Evolutionary conservation across 345 rosid species (phyloP).

Genomic region (Salix brachista): DNA sequence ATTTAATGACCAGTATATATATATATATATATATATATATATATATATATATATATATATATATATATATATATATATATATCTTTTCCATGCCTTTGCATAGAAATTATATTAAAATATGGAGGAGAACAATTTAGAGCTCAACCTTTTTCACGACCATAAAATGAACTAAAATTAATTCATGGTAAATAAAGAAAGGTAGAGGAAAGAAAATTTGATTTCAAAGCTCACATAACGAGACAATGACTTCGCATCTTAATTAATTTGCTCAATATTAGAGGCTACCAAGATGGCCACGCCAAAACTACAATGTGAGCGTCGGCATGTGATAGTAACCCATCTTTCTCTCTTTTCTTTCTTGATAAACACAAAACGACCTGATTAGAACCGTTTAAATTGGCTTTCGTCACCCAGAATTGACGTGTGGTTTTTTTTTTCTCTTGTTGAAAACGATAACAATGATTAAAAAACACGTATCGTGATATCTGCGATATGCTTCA

Average conservation of each 20-base stretch:
- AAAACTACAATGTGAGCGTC: neutral
- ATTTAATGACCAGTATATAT: neutral
- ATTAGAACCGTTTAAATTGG: slow-evolving; percentile 37
- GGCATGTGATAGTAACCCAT: slow-evolving; percentile 11
- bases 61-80: too few species aligned
- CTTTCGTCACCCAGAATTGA: slow-evolving; percentile 43
- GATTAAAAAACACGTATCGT: neutral
- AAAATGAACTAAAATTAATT: neutral
- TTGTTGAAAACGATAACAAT: neutral
- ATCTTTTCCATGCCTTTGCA: neutral
- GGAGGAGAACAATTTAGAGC: neutral
- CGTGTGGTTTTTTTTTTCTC: slow-evolving; percentile 15
- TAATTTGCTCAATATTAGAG: neutral
- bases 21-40: too few species aligned
- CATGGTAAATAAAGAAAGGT: neutral
- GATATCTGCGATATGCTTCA: neutral
- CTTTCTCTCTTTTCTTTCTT: neutral
- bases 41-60: too few species aligned
- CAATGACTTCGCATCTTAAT: neutral
- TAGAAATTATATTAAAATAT: neutral
- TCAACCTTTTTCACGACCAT: neutral
- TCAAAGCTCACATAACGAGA: neutral
- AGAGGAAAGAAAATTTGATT: neutral
- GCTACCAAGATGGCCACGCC: neutral
- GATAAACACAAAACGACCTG: slow-evolving; percentile 24